Conservation (phyloP, 148 eudicot genomes). For the Fagopyrum tataricum region DNA sequence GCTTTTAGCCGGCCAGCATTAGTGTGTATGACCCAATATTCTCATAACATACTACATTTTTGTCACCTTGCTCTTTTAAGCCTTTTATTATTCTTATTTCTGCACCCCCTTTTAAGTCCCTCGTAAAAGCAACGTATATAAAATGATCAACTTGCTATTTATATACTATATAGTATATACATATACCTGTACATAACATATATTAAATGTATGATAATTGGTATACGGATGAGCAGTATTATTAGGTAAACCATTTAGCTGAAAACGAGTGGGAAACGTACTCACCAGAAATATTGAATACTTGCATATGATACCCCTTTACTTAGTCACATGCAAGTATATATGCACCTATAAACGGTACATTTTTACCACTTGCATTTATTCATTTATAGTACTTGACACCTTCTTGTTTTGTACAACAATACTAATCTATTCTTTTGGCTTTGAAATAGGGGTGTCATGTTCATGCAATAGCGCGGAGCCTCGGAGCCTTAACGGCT, state of each 20-base stretch:
- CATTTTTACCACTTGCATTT: neutral
- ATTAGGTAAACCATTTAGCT: neutral
- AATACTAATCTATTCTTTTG: too few relatives aligned
- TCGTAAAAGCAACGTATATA: neutral
- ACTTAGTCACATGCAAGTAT: neutral
- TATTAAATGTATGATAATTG: neutral
- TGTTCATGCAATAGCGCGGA: conserved; percentile 35
- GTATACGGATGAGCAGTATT: neutral
- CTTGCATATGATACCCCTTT: neutral
- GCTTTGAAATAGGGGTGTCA: conserved; percentile 26
- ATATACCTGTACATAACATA: neutral
- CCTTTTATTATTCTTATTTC: neutral
- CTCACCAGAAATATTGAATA: neutral
- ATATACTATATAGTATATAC: neutral
- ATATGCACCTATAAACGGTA: neutral
- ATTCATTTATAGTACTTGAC: neutral
- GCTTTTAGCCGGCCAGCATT: neutral
- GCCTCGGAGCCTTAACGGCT: conserved; percentile 45
- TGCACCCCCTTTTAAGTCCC: neutral
- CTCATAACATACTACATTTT: neutral
- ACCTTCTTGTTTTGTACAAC: neutral
- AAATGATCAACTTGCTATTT: neutral
- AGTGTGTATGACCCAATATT: conserved; percentile 8
- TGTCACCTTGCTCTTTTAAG: conserved; percentile 3
- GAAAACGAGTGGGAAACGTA: neutral